phyloP scores from a whole-genome alignment of 257 asterid species.

The Marsdenia floribunda region DNA sequence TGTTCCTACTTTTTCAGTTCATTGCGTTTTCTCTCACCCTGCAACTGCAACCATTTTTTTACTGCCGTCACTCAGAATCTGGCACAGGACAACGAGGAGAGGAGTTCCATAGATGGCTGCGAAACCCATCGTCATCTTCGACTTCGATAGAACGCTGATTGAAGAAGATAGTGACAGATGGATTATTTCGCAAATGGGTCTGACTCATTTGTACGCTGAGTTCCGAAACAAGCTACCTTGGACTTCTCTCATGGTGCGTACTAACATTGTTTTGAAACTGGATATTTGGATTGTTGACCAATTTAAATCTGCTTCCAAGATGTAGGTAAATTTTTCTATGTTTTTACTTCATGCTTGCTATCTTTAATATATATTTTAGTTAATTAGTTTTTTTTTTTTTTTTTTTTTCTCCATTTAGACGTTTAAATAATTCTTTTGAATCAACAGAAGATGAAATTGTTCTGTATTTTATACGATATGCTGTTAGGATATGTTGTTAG shows the following conservation, averaged over 20 bases:
- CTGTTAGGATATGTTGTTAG: constrained; percentile 77
- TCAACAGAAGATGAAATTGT: too few relatives aligned
- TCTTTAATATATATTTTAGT: not conserved
- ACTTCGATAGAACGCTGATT: constrained; percentile 71
- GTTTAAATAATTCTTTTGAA: not conserved
- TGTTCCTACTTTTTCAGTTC: not conserved
- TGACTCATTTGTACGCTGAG: constrained; percentile 48
- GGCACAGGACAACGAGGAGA: constrained; percentile 1
- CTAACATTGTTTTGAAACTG: not conserved
- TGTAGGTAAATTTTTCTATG: not conserved
- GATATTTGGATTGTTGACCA: not conserved
- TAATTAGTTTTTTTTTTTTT: too few relatives aligned
- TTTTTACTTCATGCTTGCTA: not conserved
- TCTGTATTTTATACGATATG: constrained; percentile 40
- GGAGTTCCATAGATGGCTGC: constrained; percentile 26
- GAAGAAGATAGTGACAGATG: constrained; percentile 78
- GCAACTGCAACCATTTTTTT: not conserved
- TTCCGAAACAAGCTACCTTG: constrained; percentile 66
- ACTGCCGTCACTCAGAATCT: not conserved
- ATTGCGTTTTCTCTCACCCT: not conserved
- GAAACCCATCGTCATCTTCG: constrained; percentile 46
- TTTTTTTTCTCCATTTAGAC: not conserved
- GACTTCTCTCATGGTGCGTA: constrained; percentile 75
- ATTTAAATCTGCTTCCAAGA: not conserved
- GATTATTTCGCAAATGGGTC: constrained; percentile 62